Base-by-base conservation (phyloP, 169 alveolate species). In the Babesia gibsoni region DNA sequence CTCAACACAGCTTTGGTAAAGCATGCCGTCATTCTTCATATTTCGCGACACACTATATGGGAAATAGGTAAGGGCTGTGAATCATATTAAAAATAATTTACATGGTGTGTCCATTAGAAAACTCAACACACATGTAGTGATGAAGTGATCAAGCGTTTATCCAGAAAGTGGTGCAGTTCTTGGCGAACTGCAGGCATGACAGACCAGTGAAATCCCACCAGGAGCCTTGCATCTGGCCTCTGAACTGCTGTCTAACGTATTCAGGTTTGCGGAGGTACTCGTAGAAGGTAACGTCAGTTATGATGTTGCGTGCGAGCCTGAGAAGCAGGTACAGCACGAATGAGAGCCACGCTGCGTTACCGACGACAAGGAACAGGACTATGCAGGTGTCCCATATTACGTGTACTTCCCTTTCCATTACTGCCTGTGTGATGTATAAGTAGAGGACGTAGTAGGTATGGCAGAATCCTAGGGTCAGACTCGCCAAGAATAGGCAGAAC, bases 231-330 rank as follows among this genome's bases (percentile, higher is more conserved):
- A 61, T 70, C 52, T 69, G 56, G 43, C 81, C 81, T 20, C 57
- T 67, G 78, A 52, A 79, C 3, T 50, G 54, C 32, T 59, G 32
- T 35, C 84, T 59, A 50, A 79, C 41, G 46, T 52, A 33, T 41
- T 61, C 75, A 29, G 91, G 94, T 83, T 83, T 91, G 63, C 91
- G 84, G 43, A 83, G 89, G 67, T 53, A 90, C 58, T 92, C 96
- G 66, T 92, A 92, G 89, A 84, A 92, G n/a, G 96, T 92, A 30
- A 92, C 92, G 68, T 92, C 91, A 43, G 96, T 85, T 45, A 89
- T 16, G 74, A 92, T 91, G 46, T 95, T 84, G 52, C 94, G 72
- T 27, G 90, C 45, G 45, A 89, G 89, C 22, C 96, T 84, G 14
- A 84, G 65, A 50, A 84, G 77, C 33, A 92, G 90, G 64, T 90